Evolutionary conservation across 1,284 basidiomycete species (phyloP), one percentile per base, ranked within the genome.

Genomic region (Ceratobasidium sp.): DNA sequence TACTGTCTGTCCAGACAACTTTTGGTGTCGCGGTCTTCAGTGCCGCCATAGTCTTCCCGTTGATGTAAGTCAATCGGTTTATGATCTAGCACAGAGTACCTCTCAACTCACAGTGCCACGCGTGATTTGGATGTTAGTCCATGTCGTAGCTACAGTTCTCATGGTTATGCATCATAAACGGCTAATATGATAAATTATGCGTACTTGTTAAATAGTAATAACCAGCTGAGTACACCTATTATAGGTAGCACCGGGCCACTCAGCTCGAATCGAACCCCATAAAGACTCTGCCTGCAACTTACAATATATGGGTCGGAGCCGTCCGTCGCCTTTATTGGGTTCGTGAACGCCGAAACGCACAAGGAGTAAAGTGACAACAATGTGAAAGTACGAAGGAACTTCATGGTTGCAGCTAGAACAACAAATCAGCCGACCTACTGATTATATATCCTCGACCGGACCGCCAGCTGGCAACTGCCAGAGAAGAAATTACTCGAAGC

Each of bases 81-180:
- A 41, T 5, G 11, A 5, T 41, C 36, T 41, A 41, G 36, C 6
- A 41, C 36, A 41, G 11, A 29, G 14, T 36, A n/a, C 27, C 22
- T 22, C 41, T 44, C 11, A 31, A 33, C 53, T 48, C 44, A 76
- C 75, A 19, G 82, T 82, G 19, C 81, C 83, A 19, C 83, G 81
- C 17, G 83, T 81, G 41, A 84, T 82, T 71, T 84, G 82, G 50
- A 85, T 82, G 65, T 84, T 83, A 9, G 77, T 79, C 84, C 84
- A 85, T 1, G 84, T 84, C 1, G 84, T 84, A 0, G 83, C 80
- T 22, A 81, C 82, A 4, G 29, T 36, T 56, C 22, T n/a, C 14
- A 22, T 17, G 17, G 22, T 31, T 41, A n/a, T 24, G 19, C 50
- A 33, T n/a, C 1, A 51, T 54, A 73, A 31, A 9, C 33, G 41